phyloP scores from a whole-genome alignment of 257 asterid species.

The Solanum lignicaule region DNA sequence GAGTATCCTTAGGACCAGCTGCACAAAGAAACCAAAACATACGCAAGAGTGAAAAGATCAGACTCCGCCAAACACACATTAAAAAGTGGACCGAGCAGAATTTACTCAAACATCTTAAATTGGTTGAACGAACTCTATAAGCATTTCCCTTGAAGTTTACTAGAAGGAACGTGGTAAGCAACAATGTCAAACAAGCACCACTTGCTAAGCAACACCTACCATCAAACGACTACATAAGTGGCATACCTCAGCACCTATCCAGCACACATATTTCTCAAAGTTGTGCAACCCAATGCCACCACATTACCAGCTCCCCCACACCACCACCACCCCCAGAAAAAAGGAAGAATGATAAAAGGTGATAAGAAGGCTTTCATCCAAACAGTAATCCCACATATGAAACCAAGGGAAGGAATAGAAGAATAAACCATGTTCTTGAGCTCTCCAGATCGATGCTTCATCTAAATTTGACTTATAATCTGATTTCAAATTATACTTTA shows the following conservation, averaged over 20 bases:
- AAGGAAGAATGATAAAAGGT: neutral
- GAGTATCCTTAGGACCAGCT: constrained; percentile 94
- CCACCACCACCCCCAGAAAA: neutral
- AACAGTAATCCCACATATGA: neutral
- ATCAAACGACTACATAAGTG: neutral
- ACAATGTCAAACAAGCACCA: neutral
- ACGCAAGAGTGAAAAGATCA: neutral
- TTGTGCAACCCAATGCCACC: neutral
- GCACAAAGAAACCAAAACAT: constrained; percentile 15
- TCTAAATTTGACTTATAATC: neutral
- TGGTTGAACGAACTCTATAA: neutral
- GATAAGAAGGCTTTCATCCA: neutral
- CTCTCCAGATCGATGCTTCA: neutral
- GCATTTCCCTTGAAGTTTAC: neutral
- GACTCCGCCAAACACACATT: neutral
- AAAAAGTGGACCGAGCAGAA: neutral
- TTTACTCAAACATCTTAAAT: neutral
- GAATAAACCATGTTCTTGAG: neutral
- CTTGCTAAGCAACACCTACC: neutral
- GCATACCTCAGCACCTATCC: neutral
- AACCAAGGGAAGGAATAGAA: neutral
- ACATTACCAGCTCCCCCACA: neutral
- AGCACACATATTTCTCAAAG: neutral
- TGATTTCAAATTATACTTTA: neutral
- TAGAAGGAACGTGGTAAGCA: neutral